Evolutionary conservation across 306 rosid species (phyloP).

Genomic region (Castanopsis chinensis): DNA sequence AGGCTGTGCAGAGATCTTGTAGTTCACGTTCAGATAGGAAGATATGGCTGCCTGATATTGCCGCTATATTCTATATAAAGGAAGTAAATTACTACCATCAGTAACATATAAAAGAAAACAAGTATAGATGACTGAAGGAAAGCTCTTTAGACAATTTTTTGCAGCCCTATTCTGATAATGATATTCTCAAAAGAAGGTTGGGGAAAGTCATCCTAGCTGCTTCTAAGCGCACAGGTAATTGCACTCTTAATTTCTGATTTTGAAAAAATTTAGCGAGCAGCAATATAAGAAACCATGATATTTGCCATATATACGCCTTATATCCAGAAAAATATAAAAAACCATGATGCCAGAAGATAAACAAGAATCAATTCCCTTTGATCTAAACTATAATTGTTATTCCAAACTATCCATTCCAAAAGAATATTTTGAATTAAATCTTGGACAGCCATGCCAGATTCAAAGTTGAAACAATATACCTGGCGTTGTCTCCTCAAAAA

Average conservation of each 20-base stretch:
- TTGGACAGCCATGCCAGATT: not conserved
- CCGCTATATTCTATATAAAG: constrained; percentile 40
- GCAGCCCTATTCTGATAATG: not conserved
- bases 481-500: constrained; percentile 44
- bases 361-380: constrained; percentile 10
- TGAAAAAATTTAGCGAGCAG: not conserved
- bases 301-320: not conserved
- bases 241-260: not conserved
- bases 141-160: not conserved
- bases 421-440: not conserved
- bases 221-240: not conserved
- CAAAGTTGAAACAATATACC: constrained; percentile 43
- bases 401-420: constrained; percentile 1
- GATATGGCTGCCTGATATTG: constrained; percentile 47
- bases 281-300: not conserved
- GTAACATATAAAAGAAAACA: not conserved
- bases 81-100: constrained; percentile 24
- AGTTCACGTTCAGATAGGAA: constrained; percentile 66
- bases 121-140: not conserved
- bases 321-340: not conserved
- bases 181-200: not conserved
- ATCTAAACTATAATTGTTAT: not conserved
- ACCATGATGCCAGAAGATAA: constrained; percentile 5
- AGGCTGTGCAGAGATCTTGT: constrained; percentile 73
- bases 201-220: not conserved